phyloP scores from a whole-genome alignment of 179 eudicot species.

The Dionaea muscipula region DNA sequence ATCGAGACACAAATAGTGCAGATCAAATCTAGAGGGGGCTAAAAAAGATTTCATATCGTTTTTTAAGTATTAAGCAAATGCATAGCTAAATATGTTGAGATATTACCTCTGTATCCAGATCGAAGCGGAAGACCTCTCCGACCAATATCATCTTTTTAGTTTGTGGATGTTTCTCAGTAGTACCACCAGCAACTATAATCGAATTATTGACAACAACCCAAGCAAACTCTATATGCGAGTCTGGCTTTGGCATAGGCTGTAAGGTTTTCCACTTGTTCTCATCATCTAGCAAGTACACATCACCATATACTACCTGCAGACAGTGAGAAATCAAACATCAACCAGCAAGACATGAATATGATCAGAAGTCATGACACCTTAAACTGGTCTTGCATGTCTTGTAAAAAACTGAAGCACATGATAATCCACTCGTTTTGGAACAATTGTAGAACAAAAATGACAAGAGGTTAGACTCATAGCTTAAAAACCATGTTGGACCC shows the following conservation, averaged over 20 bases:
- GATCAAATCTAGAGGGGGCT: too few relatives aligned
- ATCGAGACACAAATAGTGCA: too few relatives aligned
- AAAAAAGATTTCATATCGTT: background rate
- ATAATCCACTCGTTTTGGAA: too few relatives aligned
- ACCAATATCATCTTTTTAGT: constrained; percentile 82
- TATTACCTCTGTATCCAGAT: constrained; percentile 59
- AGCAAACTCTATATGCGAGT: constrained; percentile 97
- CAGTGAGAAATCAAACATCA: too few relatives aligned
- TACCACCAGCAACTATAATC: constrained; percentile 76
- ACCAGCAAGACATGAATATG: too few relatives aligned
- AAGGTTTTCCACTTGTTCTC: constrained; percentile 89
- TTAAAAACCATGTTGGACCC: too few relatives aligned
- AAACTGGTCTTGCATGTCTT: too few relatives aligned
- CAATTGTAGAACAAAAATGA: too few relatives aligned
- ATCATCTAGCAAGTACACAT: constrained; percentile 88
- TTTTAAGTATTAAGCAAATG: background rate
- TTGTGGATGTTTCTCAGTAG: constrained; percentile 84
- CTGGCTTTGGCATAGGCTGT: constrained; percentile 94
- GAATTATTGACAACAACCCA: constrained; percentile 72
- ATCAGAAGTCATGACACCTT: too few relatives aligned
- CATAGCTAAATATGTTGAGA: background rate
- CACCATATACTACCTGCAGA: constrained; percentile 80
- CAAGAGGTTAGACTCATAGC: too few relatives aligned
- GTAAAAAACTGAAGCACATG: too few relatives aligned
- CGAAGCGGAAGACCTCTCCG: constrained; percentile 68